Evolutionary conservation across 768 basidiomycete genomes (phyloP).

Genomic region (Suillus luteus): DNA sequence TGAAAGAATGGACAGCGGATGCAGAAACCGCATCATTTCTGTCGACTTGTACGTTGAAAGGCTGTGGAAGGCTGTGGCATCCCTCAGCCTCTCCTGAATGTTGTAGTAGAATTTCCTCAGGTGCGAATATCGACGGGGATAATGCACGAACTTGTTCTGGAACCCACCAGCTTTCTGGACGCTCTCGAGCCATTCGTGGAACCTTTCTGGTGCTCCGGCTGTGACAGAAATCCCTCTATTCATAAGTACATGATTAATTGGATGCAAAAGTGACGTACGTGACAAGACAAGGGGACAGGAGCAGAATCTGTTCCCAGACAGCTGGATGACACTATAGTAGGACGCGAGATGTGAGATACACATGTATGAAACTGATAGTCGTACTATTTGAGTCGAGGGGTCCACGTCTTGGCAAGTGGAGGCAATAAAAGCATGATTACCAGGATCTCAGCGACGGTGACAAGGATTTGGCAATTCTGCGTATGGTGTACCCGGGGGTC

Average conservation of each 20-base stretch:
- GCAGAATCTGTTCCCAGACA: constrained; percentile 75
- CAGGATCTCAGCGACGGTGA: constrained; percentile 74
- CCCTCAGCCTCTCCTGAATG: constrained; percentile 25
- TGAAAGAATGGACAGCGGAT: constrained; percentile 62
- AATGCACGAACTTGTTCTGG: constrained; percentile 58
- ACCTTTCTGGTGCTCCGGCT: constrained; percentile 62
- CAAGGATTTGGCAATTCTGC: constrained; percentile 68
- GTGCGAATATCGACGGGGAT: constrained; percentile 73
- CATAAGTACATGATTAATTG: background rate
- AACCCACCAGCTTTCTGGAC: constrained; percentile 63
- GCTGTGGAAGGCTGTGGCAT: constrained; percentile 32
- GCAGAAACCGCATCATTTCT: constrained; percentile 51
- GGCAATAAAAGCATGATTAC: constrained; percentile 72
- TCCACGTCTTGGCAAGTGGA: constrained; percentile 60
- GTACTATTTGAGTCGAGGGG: constrained; percentile 60
- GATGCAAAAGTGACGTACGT: constrained; percentile 48
- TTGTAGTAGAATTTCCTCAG: constrained; percentile 67
- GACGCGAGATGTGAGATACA: constrained; percentile 8
- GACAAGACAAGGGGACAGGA: constrained; percentile 69
- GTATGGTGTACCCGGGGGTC: constrained; percentile 65
- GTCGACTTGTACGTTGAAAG: constrained; percentile 41
- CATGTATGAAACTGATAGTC: constrained; percentile 10
- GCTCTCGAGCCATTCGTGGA: constrained; percentile 64
- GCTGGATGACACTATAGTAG: constrained; percentile 56
- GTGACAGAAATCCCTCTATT: constrained; percentile 71